Base-by-base conservation (phyloP, 768 basidiomycete genomes). In the Boletellus ananiceps region DNA sequence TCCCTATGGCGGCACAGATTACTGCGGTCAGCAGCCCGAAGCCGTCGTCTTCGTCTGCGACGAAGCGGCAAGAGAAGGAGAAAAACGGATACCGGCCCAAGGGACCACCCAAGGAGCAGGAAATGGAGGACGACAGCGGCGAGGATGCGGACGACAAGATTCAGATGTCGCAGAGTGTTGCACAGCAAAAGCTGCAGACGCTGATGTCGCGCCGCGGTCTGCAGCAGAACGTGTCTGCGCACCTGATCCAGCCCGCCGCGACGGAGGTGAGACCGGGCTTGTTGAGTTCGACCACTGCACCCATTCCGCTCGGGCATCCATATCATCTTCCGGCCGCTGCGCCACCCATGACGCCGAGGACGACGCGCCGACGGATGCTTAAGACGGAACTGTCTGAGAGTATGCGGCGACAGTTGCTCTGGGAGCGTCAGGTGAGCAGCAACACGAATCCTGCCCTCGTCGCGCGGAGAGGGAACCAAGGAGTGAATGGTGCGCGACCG, bases 311-410 rank as follows among this genome's bases (percentile, higher is more conserved):
- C 2, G 75, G 74, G 5, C 69, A 78, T 63, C 84, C 87, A 6
- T 88, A 89, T 68, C 86, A 88, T 58, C 76, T 91, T 21, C 88
- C 88, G 0, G 74, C 77, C 11, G 71, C 79, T 29, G 69, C 75
- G 0, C 71, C 79, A 15, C 88, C 88, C 2, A 84, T 86, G 56
- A 90, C 89, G 1, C 93, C 93, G 0, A 82, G 87, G 32, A 91
- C 93, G 37, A 93, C 90, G 3, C 78, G 93, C 2, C 75, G 88
- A 43, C 77, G 80, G 56, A 94, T 94, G 88, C 74, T 94, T 40
- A 75, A 83, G 47, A 86, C 83, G 4, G 93, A 95, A 67, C 73
- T 95, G 62, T 85, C 86, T 29, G 93, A 95, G 68, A 86, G 84
- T 50, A 69, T 95, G 54, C 74, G 93, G 18, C 74, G 86, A 40